Evolutionary conservation across 768 basidiomycete genomes (phyloP), one percentile per base, ranked within the genome.

Genomic region (Mycena rebaudengoi): DNA sequence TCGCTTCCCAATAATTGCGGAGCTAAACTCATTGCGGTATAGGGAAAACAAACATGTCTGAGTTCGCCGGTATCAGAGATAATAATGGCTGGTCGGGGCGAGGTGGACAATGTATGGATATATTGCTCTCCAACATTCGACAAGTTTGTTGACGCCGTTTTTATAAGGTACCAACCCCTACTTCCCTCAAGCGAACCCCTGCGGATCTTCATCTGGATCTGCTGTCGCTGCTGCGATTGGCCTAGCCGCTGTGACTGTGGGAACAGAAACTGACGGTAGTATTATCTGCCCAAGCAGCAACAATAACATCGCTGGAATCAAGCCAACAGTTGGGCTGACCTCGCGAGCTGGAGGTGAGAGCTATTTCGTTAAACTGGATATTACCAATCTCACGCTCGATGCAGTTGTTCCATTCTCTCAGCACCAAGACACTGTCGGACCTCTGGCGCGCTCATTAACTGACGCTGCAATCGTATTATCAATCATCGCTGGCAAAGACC

Each of bases 121-220:
- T n/a, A n/a, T n/a, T n/a, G n/a, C n/a, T n/a, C n/a, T 40, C 29
- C 18, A 21, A 8, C 21, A 49, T 32, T 49, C 46, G 25, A 46
- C 25, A 13, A 7, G 40, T 46, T 28, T 26, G 3, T 46, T 46
- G 25, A 46, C 25, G 25, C 44, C 44, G 44, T 26, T 46, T 28
- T 7, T 46, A 6, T 23, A 25, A 58, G 56, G 21, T 14, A 82
- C 78, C 5, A 82, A 78, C 62, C 81, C 84, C 12, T 87, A 84
- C 65, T 85, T 77, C 62, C 81, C 83, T 0, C 77, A 79, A 8
- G 82, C 78, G 5, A 82, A 86, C 64, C 85, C 87, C 6, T 86
- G 83, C 60, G 86, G 87, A 2, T 87, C 84, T 8, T 87, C 85
- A 46, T 83, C 86, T 7, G 88, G 88, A 2, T 86, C 86, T n/a